Percentiles rank a stretch among this genome's conserved stretches.
Conservation (phyloP, 306 rosid species). For the Purshia tridentata region DNA sequence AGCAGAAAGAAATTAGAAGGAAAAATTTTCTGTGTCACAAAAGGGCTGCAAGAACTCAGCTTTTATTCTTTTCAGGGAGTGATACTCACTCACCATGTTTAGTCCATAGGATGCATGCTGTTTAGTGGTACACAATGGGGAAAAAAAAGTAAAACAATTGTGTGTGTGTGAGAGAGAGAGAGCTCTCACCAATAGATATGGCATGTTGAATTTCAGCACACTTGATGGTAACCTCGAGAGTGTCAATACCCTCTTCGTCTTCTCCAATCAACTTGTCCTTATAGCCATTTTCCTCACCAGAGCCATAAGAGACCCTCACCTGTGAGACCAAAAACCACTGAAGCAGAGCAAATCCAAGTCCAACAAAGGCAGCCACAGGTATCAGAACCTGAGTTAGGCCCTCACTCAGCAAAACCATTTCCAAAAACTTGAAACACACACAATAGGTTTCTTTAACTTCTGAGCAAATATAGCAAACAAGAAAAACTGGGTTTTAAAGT, state of each 20-base stretch:
- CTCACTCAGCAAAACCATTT: constrained; percentile 58
- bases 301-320: constrained; percentile 43
- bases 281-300: constrained; percentile 24
- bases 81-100: background rate
- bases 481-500: constrained; percentile 15
- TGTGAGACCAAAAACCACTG: constrained; percentile 63
- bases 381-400: constrained; percentile 54
- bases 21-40: background rate
- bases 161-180: background rate
- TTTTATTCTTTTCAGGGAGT: background rate
- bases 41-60: constrained; percentile 5
- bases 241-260: constrained; percentile 49
- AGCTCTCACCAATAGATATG: constrained; percentile 54
- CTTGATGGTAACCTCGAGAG: constrained; percentile 45
- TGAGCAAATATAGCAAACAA: constrained; percentile 7
- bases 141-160: background rate
- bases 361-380: constrained; percentile 54
- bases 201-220: constrained; percentile 69
- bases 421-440: constrained; percentile 17
- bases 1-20: background rate
- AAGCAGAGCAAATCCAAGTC: constrained; percentile 60
- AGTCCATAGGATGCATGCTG: background rate
- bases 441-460: constrained; percentile 20
- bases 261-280: constrained; percentile 44
- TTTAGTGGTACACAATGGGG: background rate